Evolutionary conservation across 1,139 yeast genomes (phyloP).

Genomic region (Protomyces inouyei): DNA sequence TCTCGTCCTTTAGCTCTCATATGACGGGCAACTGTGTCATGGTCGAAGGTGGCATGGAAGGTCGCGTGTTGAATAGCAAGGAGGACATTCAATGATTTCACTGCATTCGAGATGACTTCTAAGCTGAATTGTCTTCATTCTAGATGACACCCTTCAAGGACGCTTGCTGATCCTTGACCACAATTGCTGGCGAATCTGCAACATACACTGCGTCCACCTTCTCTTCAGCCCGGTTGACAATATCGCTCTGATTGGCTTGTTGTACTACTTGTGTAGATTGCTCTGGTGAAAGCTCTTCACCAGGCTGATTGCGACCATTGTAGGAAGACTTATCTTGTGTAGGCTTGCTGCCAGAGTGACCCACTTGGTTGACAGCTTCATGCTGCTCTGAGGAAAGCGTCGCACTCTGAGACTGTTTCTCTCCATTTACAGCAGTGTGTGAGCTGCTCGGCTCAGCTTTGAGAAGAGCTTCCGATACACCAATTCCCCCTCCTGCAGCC

Average conservation of each 20-base stretch:
- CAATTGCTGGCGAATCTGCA: neutral
- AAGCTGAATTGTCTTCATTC: neutral
- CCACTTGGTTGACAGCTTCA: neutral
- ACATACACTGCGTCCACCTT: conserved; percentile 16
- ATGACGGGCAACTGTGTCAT: conserved; percentile 24
- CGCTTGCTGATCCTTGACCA: neutral
- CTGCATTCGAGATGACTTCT: neutral
- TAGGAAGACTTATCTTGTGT: neutral
- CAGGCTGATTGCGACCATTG: neutral
- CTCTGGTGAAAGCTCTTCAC: neutral
- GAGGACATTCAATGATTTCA: neutral
- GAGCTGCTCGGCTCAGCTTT: conserved; percentile 11
- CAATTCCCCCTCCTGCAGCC: conserved; percentile 22
- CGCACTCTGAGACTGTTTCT: neutral
- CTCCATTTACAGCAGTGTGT: neutral
- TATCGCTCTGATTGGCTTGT: neutral
- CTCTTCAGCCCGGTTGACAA: neutral
- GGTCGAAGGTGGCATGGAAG: conserved; percentile 26
- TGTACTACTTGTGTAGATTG: neutral
- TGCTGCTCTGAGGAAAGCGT: neutral
- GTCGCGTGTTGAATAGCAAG: conserved; percentile 13
- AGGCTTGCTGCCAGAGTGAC: neutral
- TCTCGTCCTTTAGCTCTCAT: conserved; percentile 7
- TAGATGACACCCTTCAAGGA: neutral
- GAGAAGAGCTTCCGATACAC: conserved; percentile 16